Conservation (phyloP, 192 early-diverging fungal genomes). For the Tieghemiomyces parasiticus region DNA sequence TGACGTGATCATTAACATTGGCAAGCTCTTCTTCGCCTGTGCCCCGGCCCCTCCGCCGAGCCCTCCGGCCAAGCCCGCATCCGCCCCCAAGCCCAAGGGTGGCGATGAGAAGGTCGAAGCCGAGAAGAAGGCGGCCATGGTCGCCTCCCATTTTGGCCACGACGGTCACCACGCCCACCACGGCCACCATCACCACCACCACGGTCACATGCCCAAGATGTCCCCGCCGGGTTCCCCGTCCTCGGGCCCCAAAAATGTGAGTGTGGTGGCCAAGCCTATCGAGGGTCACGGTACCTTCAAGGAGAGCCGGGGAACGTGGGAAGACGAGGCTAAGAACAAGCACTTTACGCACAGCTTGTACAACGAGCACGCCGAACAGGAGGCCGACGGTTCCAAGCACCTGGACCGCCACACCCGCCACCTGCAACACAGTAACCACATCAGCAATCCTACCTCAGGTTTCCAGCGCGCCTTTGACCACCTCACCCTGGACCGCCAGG, state of each 20-base stretch:
- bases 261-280: conserved; percentile 28
- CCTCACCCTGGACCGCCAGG: conserved; percentile 28
- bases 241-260: neutral
- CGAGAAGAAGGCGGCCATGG: conserved; percentile 10
- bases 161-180: neutral
- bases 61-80: neutral
- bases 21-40: conserved; percentile 24
- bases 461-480: conserved; percentile 33
- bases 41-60: conserved; percentile 16
- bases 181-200: conserved; percentile 1
- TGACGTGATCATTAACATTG: conserved; percentile 25
- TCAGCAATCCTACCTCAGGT: conserved; percentile 27
- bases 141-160: conserved; percentile 17
- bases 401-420: conserved; percentile 30
- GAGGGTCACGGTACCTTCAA: conserved; percentile 35
- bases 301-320: conserved; percentile 34
- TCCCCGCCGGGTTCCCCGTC: neutral
- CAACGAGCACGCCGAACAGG: conserved; percentile 34
- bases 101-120: conserved; percentile 16
- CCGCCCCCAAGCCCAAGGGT: conserved; percentile 11
- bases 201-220: neutral
- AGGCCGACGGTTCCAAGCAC: conserved; percentile 20
- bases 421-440: conserved; percentile 32
- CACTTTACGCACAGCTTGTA: conserved; percentile 37
- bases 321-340: conserved; percentile 33